Base-by-base conservation (phyloP, 805 yeast species). In the Candida awuae region DNA sequence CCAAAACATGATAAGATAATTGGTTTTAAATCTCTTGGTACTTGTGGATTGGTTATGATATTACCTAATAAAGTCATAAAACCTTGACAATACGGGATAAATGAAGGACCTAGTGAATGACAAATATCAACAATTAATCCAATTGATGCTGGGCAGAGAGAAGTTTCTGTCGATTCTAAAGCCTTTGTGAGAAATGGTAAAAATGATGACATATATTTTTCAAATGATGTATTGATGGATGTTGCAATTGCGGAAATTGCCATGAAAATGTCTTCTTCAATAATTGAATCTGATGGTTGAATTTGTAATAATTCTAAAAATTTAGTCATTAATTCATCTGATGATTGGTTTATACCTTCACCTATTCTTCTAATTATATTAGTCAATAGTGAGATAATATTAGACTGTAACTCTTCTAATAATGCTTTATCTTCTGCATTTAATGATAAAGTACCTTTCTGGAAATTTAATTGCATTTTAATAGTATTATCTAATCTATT, bases 71-170 rank as follows among this genome's bases (percentile, higher is more conserved):
- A 81, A 37, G 75, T 74, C 95, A 92, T 87, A 55, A 90, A 73
- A 4, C 80, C 82, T 43, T 77, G 78, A 46, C 84, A 77, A 58
- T 84, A 90, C 39, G 82, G 85, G 42, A 73, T 71, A 49, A 88
- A 76, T 20, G 69, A 70, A 18, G 68, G 71, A 23, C 94, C 95
- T 38, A 92, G 70, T 1, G 97, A 85, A 55, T 87, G 94, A 8
- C 94, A 75, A 50, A 90, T 80, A 63, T 92, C 98, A 15, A 96
- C 96, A 43, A 92, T 87, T 36, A 92, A 72, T 4, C 98, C 97
- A 41, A 92, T 87, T 3, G 97, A 95, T 5, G 95, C 84, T 46
- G 75, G 75, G 54, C 95, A 82, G 9, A 84, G 78, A 28, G 88
- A 83, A 4, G 86, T 77, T 28, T 85, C 95, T 8, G 83, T 77